Evolutionary conservation across 2,329 filamentous ascomycete genomes (phyloP).

Genomic region (Lasiodiplodia sp.): DNA sequence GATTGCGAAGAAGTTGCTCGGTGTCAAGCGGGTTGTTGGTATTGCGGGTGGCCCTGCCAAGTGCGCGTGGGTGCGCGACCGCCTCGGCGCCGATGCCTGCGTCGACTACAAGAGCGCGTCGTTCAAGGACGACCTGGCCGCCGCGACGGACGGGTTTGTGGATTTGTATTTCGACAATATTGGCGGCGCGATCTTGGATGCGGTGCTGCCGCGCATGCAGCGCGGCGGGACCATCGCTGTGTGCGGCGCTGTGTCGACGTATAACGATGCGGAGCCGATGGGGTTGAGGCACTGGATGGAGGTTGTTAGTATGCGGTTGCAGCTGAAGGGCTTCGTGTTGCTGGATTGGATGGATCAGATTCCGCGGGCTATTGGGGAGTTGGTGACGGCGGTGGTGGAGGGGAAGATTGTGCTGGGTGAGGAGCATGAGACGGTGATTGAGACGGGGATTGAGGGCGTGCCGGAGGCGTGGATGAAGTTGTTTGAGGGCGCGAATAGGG

Average conservation of each 20-base stretch:
- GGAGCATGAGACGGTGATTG: slow-evolving; percentile 57
- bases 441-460: slow-evolving; percentile 56
- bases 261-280: slow-evolving; percentile 43
- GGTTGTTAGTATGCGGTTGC: slow-evolving; percentile 51
- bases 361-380: neutral
- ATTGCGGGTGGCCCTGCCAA: slow-evolving; percentile 62
- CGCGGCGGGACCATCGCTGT: slow-evolving; percentile 50
- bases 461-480: slow-evolving; percentile 58
- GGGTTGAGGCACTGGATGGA: slow-evolving; percentile 51
- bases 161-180: slow-evolving; percentile 62
- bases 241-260: slow-evolving; percentile 53
- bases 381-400: slow-evolving; percentile 45
- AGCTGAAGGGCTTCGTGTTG: slow-evolving; percentile 68
- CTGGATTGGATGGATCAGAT: slow-evolving; percentile 61
- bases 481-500: slow-evolving; percentile 42
- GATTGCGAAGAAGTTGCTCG: slow-evolving; percentile 57
- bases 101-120: slow-evolving; percentile 61
- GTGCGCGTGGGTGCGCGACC: slow-evolving; percentile 53
- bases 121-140: slow-evolving; percentile 56
- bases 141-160: slow-evolving; percentile 57
- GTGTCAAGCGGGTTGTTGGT: slow-evolving; percentile 56
- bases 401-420: slow-evolving; percentile 55
- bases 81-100: slow-evolving; percentile 60
- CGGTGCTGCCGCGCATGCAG: slow-evolving; percentile 54
- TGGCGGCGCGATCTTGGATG: slow-evolving; percentile 56